Evolutionary conservation across 345 rosid species (phyloP).

Genomic region (Eucalyptus curtisii): DNA sequence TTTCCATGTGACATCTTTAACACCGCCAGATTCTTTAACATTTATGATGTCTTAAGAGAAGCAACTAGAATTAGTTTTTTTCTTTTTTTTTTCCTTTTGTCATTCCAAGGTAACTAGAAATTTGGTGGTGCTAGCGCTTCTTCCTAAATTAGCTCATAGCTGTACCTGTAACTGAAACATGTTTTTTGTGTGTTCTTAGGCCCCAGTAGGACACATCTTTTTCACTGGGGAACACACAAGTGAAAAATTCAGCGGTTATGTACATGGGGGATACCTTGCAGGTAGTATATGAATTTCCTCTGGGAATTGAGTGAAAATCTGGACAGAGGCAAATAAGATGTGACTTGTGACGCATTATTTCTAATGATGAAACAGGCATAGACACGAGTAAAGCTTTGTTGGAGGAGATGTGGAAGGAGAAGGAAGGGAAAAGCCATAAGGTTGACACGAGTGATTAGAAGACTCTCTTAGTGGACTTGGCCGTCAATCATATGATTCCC

Average conservation of each 20-base stretch:
- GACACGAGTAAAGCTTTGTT: constrained; percentile 46
- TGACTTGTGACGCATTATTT: not conserved
- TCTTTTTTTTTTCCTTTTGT: not conserved
- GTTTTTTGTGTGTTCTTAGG: constrained; percentile 20
- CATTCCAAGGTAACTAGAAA: not conserved
- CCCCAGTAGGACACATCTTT: constrained; percentile 72
- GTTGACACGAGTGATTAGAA: not conserved
- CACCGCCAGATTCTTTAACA: not conserved
- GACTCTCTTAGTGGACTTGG: not conserved
- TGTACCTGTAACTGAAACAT: not conserved
- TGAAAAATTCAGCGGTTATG: constrained; percentile 82
- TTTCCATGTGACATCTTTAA: not conserved
- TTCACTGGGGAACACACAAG: constrained; percentile 98
- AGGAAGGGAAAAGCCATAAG: not conserved
- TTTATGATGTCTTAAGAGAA: not conserved
- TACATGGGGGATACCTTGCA: constrained; percentile 93
- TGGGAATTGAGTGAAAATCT: not conserved
- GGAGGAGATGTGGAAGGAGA: not conserved
- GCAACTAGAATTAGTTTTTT: not conserved
- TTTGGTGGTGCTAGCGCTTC: not conserved
- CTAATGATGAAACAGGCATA: constrained; percentile 28
- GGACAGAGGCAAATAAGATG: not conserved
- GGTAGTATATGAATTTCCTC: constrained; percentile 8
- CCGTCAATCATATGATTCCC: not conserved
- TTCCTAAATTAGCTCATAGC: not conserved